Evolutionary conservation across 805 yeast genomes (phyloP), one percentile per base, ranked within the genome.

Genomic region (Komagataella ulmi): DNA sequence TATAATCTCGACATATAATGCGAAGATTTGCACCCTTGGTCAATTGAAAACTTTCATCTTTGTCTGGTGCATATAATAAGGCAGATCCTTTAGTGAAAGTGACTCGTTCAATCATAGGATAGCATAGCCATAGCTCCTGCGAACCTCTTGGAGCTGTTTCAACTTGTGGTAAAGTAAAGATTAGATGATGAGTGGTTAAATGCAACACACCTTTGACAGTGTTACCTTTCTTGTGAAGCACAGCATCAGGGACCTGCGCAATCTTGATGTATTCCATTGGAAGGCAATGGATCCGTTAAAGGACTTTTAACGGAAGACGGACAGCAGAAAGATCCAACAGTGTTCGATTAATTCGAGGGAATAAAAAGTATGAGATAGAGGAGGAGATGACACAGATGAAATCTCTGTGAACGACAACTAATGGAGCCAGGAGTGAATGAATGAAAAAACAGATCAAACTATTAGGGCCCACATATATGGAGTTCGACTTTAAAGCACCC

Each of bases 51-150:
- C 17, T 46, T 44, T 49, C 36, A 17, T 45, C 49, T 17, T 17
- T 17, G 21, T n/a, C 30, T n/a, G 46, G 18, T n/a, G 47, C 51
- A 47, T 58, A 59, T 49, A 64, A 55, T 50, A 64, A 59, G 56
- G 81, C 69, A 51, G 84, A 64, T 55, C 90, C 81, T 55, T 77
- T 65, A 54, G 77, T 69, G 63, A 79, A 74, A 57, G 76, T 76
- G 1, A 84, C 79, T 48, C 72, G 72, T 49, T 79, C 83, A 36
- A 90, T 81, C 55, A 89, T 78, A 1, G 97, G 97, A 65, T 88
- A 91, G 54, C 95, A 85, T 30, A 88, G 75, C 99, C 98, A 93
- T 30, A 88, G 77, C 64, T 93, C 98, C 53, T 80, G 70, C 58
- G 58, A 21, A 57, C 62, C 56, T 54, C 56, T 3, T 53, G 54